Conservation (phyloP, 768 basidiomycete genomes). For the Sutorius australiensis region DNA sequence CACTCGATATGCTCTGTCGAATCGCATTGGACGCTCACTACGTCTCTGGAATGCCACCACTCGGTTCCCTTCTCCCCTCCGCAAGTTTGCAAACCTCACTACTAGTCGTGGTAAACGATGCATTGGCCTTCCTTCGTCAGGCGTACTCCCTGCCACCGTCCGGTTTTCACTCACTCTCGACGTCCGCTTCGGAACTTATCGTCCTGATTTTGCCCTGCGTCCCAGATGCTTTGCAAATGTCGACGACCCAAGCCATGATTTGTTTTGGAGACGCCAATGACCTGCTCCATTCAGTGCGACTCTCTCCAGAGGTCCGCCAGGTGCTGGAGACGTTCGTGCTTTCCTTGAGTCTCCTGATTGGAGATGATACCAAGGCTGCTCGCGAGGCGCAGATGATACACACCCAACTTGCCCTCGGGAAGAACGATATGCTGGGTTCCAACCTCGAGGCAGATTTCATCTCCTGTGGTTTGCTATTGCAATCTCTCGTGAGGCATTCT, state of each 20-base stretch:
- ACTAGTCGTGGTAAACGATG: slow-evolving; percentile 57
- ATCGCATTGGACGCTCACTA: slow-evolving; percentile 63
- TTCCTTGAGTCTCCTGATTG: slow-evolving; percentile 56
- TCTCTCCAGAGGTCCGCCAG: slow-evolving; percentile 51
- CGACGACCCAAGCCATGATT: slow-evolving; percentile 55
- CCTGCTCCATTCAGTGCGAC: slow-evolving; percentile 48
- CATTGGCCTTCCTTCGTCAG: slow-evolving; percentile 53
- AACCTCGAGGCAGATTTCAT: slow-evolving; percentile 63
- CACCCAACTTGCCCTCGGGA: slow-evolving; percentile 56
- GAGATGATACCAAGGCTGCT: slow-evolving; percentile 67
- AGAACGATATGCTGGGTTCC: slow-evolving; percentile 52
- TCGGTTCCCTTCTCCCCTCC: slow-evolving; percentile 53
- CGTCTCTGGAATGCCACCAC: slow-evolving; percentile 47
- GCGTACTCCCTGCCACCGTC: slow-evolving; percentile 51
- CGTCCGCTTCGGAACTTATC: slow-evolving; percentile 62
- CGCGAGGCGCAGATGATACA: slow-evolving; percentile 72
- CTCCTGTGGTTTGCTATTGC: slow-evolving; percentile 57
- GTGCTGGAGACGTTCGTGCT: slow-evolving; percentile 58
- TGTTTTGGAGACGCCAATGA: slow-evolving; percentile 48
- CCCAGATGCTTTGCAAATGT: slow-evolving; percentile 57
- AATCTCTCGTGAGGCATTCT: slow-evolving; percentile 50
- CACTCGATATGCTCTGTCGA: slow-evolving; percentile 67
- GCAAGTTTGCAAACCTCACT: slow-evolving; percentile 46
- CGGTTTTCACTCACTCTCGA: slow-evolving; percentile 51
- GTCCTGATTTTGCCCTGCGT: slow-evolving; percentile 59